A percentile compares a stretch with the other conserved stretches of the same genome.
Conservation (phyloP, 768 basidiomycete species). For the Gymnopilus junonius region DNA sequence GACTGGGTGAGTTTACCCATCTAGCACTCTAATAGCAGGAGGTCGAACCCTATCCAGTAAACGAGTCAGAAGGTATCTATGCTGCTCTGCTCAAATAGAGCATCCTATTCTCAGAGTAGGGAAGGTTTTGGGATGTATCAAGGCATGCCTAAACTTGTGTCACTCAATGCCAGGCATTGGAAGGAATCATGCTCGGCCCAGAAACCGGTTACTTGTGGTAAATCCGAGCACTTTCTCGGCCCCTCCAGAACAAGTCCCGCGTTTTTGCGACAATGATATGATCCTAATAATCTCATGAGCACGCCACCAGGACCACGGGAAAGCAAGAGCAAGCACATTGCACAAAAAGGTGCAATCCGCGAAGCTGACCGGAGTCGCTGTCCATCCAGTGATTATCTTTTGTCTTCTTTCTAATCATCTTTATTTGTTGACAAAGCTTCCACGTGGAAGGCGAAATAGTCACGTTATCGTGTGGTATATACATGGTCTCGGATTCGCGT, state of each 20-base stretch:
- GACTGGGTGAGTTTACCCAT: neutral
- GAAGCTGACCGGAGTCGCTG: conserved; percentile 3
- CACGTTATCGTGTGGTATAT: conserved; percentile 16
- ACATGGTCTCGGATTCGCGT: neutral
- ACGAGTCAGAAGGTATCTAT: neutral
- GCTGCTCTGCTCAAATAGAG: conserved; percentile 12
- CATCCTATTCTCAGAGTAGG: conserved; percentile 12
- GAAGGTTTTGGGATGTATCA: neutral
- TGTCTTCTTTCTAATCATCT: conserved; percentile 3
- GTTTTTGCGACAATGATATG: neutral
- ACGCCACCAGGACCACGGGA: neutral
- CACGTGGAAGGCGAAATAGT: conserved; percentile 1
- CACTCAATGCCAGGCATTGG: neutral
- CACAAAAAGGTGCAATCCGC: neutral
- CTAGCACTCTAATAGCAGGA: neutral
- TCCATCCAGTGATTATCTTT: too few relatives aligned
- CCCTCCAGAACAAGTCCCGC: neutral
- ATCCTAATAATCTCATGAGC: neutral
- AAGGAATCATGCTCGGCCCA: neutral
- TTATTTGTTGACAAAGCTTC: conserved; percentile 11
- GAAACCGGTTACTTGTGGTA: neutral
- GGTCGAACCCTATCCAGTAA: neutral
- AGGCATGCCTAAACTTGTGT: neutral
- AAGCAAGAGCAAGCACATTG: neutral
- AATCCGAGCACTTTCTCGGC: neutral